phyloP scores from a whole-genome alignment of 75 land plant genomes.

The Chamaecyparis obtusa region DNA sequence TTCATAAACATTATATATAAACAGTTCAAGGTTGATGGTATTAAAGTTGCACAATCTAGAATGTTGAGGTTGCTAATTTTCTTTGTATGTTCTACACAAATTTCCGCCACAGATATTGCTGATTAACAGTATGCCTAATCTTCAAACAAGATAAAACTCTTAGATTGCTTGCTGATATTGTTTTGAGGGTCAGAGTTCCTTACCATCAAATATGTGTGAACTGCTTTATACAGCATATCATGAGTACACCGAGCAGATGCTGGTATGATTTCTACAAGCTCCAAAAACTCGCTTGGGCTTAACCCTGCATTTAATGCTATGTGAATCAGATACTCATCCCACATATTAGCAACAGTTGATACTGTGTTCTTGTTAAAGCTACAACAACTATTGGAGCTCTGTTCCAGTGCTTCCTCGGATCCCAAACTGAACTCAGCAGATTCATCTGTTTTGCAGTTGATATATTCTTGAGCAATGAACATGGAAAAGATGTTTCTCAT shows the following conservation, averaged over 20 bases:
- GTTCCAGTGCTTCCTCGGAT: constrained; percentile 3
- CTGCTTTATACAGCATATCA: constrained; percentile 74
- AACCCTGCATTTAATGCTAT: constrained; percentile 52
- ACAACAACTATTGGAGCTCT: constrained; percentile 3
- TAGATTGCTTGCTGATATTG: background rate
- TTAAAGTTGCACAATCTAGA: no score
- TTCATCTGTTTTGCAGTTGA: constrained; percentile 16
- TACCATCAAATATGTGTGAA: constrained; percentile 65
- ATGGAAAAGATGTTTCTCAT: constrained; percentile 61
- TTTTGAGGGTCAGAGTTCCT: background rate
- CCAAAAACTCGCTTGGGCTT: constrained; percentile 42
- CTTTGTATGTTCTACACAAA: background rate
- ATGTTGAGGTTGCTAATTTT: no score
- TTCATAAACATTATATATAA: background rate
- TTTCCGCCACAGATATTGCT: background rate
- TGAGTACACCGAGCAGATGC: constrained; percentile 45
- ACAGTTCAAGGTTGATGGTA: no score
- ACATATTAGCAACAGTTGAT: constrained; percentile 56
- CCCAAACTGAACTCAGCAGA: constrained; percentile 4
- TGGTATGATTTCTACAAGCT: constrained; percentile 62
- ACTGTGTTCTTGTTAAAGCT: constrained; percentile 6
- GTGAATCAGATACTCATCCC: constrained; percentile 68
- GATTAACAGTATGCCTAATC: background rate
- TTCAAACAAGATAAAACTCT: background rate
- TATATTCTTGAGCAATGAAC: constrained; percentile 25